These are phyloP conservation scores for Ceratobasidium sp. DNA, from an alignment of 1,284 basidiomycete genomes.

Conservation along the genomic window DNA sequence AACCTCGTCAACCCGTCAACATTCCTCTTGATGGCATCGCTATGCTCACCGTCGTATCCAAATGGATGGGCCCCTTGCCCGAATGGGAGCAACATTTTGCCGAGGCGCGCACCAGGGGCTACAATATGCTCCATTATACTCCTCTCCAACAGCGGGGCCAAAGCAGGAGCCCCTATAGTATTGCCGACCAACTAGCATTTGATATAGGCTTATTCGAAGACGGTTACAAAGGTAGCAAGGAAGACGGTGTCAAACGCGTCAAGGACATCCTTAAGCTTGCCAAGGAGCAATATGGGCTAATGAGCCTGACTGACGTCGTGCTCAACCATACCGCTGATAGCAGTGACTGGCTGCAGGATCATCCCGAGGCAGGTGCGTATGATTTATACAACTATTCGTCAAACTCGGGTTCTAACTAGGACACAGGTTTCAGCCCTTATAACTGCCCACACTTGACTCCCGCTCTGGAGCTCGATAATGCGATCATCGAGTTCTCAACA, in stretches of 20 bases:
- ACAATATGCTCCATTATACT: conserved; percentile 96
- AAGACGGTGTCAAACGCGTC: conserved; percentile 62
- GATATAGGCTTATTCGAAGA: conserved; percentile 73
- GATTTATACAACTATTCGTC: conserved; percentile 11
- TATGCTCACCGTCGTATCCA: conserved; percentile 87
- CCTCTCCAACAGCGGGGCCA: conserved; percentile 88
- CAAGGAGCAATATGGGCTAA: conserved; percentile 80
- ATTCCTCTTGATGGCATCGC: conserved; percentile 83
- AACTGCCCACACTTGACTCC: conserved; percentile 89
- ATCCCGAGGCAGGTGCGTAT: conserved; percentile 86
- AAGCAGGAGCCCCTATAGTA: conserved; percentile 89
- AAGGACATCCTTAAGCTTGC: conserved; percentile 70
- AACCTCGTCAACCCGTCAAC: conserved; percentile 56
- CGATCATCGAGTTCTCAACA: conserved; percentile 78
- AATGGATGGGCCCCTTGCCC: conserved; percentile 89
- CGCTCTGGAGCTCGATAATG: conserved; percentile 85
- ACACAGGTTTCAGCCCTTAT: conserved; percentile 78
- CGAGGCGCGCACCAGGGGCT: conserved; percentile 84
- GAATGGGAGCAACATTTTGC: conserved; percentile 79
- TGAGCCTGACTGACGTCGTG: conserved; percentile 90
- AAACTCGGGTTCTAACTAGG: background rate
- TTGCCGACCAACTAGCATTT: conserved; percentile 81
- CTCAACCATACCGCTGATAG: conserved; percentile 95
- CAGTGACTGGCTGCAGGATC: conserved; percentile 85
- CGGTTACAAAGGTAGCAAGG: conserved; percentile 54